Conservation (phyloP, 2,329 filamentous ascomycete genomes). For the Colletotrichum chlorophyti region DNA sequence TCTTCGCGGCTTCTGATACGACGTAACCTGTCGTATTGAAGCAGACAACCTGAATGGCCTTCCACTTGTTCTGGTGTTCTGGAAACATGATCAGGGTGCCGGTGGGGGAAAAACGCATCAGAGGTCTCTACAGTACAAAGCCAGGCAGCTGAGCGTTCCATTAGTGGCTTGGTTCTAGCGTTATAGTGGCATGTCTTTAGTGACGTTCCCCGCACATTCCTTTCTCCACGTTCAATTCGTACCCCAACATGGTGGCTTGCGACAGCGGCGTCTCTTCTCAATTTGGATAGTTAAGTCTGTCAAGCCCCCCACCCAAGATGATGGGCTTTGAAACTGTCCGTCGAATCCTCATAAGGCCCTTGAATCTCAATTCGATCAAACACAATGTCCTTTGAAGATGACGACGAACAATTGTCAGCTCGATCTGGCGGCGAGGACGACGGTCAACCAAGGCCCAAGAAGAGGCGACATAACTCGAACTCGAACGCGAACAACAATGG, state of each 20-base stretch:
- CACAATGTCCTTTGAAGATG: neutral
- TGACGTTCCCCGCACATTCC: constrained; percentile 14
- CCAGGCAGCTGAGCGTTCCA: too few species aligned
- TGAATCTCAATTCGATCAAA: too few species aligned
- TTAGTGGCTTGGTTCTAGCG: constrained; percentile 2
- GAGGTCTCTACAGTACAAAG: constrained; percentile 5
- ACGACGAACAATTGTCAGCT: constrained; percentile 10
- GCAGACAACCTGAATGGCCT: too few species aligned
- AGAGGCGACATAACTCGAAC: constrained; percentile 1
- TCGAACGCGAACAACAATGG: constrained; percentile 1
- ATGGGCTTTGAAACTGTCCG: neutral
- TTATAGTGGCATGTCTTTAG: neutral
- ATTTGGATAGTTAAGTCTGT: neutral
- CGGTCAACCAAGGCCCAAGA: constrained; percentile 8
- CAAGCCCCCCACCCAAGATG: too few species aligned
- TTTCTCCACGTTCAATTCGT: constrained; percentile 10
- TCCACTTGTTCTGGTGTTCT: too few species aligned
- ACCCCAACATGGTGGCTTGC: constrained; percentile 2
- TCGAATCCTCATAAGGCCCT: too few species aligned
- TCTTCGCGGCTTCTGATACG: too few species aligned
- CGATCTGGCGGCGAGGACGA: constrained; percentile 11
- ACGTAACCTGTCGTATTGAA: too few species aligned
- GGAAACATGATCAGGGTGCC: too few species aligned
- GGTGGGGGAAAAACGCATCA: too few species aligned
- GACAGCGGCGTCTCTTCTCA: neutral